A percentile compares a stretch with the other conserved stretches of the same genome.
phyloP scores from a whole-genome alignment of 257 asterid species.

The Scutellaria galericulata region DNA sequence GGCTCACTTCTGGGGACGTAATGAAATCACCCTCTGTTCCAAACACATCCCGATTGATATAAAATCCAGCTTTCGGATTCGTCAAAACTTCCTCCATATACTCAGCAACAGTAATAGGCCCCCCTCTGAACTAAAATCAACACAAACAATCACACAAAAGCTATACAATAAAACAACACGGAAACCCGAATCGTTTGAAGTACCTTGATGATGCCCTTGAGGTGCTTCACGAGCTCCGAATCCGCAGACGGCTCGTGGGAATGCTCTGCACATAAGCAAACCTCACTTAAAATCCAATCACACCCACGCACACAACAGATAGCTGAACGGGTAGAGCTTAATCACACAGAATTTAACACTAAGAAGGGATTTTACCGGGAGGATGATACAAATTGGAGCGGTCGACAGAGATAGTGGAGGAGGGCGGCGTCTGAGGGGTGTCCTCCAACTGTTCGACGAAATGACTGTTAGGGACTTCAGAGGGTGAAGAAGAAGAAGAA shows the following conservation, averaged over 20 bases:
- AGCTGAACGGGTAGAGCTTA: neutral
- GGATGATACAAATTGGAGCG: conserved; percentile 78
- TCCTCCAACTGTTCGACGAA: conserved; percentile 73
- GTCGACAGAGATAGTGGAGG: conserved; percentile 78
- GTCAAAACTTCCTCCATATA: conserved; percentile 98
- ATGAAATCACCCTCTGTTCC: conserved; percentile 93
- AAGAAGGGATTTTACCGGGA: conserved; percentile 46
- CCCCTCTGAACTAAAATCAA: conserved; percentile 83
- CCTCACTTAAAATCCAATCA: conserved; percentile 17
- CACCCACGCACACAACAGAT: neutral
- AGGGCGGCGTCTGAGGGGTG: conserved; percentile 41
- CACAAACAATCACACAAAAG: conserved; percentile 18
- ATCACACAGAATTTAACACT: neutral
- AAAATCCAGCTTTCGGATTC: conserved; percentile 87
- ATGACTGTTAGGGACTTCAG: conserved; percentile 48
- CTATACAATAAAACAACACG: neutral
- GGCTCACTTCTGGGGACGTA: conserved; percentile 99
- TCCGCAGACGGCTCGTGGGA: conserved; percentile 66
- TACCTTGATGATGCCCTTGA: conserved; percentile 83
- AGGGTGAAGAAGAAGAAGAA: conserved; percentile 40
- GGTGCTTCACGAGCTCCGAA: conserved; percentile 87
- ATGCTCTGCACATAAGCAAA: conserved; percentile 61
- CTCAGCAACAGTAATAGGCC: conserved; percentile 94
- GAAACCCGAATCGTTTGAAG: neutral
- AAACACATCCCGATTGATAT: conserved; percentile 91